Percentiles rank a stretch among this genome's conserved stretches.
Evolutionary conservation across 352 stramenopile genomes (phyloP).

Genomic region (Phytophthora cactorum): DNA sequence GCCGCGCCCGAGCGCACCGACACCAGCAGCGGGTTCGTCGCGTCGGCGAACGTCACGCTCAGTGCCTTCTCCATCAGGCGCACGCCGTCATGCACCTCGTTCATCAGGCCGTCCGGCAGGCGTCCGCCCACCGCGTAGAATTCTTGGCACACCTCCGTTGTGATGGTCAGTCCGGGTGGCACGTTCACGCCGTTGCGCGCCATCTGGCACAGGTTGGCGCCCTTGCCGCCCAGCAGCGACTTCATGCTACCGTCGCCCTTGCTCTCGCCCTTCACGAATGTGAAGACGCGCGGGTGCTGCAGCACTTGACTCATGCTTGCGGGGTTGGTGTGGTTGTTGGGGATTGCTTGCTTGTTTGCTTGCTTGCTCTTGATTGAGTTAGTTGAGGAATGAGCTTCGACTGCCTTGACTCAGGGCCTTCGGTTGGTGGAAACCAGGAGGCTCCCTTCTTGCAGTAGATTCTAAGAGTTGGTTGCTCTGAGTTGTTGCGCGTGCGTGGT

Average conservation of each 20-base stretch:
- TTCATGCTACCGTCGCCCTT: conserved; percentile 37
- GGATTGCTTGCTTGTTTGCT: not conserved
- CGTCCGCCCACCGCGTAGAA: conserved; percentile 36
- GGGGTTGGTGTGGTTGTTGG: not conserved
- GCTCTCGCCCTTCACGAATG: conserved; percentile 38
- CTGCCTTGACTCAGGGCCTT: no score
- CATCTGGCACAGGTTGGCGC: conserved; percentile 39
- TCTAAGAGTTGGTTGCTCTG: no score
- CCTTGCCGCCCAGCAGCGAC: conserved; percentile 36
- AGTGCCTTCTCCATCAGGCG: conserved; percentile 37
- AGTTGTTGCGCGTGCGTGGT: no score
- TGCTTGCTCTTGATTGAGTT: conserved; percentile 30
- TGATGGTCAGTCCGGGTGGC: conserved; percentile 34
- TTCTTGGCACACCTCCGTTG: conserved; percentile 37
- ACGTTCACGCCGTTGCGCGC: conserved; percentile 38
- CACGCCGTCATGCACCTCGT: conserved; percentile 23
- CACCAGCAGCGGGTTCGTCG: conserved; percentile 29
- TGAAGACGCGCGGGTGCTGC: conserved; percentile 32
- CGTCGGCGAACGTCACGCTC: conserved; percentile 29
- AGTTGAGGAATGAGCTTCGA: conserved; percentile 34
- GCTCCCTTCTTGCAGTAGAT: no score
- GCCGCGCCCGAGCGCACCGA: conserved; percentile 32
- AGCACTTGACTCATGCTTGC: conserved; percentile 30
- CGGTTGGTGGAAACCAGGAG: no score
- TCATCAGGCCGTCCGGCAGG: conserved; percentile 29